Base-by-base conservation (phyloP, 768 basidiomycete genomes). In the Boletus subparvulus region DNA sequence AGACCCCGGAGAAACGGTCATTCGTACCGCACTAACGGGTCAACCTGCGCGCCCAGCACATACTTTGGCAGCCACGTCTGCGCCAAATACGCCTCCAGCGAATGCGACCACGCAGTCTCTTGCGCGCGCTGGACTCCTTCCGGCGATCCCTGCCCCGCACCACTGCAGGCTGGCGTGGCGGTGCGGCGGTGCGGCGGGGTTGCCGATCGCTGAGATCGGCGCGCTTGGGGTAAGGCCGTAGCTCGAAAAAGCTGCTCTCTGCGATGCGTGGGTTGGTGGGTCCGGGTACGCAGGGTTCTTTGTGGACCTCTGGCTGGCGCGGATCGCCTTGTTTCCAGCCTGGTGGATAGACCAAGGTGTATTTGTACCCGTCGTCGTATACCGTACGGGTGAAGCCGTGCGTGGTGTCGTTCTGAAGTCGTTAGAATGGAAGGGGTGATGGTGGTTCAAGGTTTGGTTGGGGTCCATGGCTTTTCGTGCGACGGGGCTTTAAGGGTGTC, bases 1-100 rank as follows among this genome's bases (percentile, higher is more conserved):
- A 63, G 55, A 5, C 4, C 44, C 1, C 16, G 50, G 35, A 59
- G 26, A 37, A 17, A 19, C 37, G 51, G 58, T 62, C 62, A 64
- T 13, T 50, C 41, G 30, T 49, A 43, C 42, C 55, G 37, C 17
- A 44, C 24, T 3, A 24, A 36, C 16, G 5, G 14, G 36, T 60
- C 36, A 39, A 60, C 40, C 36, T 43, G 49, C 8, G 42, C 7
- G 17, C 28, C 57, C 13, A 64, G 19, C 11, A 14, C n/a, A 30
- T 61, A 64, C 17, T 19, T 16, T 6, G 59, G 55, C 37, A 64
- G 8, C 63, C 62, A 64, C n/a, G 28, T 24, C 26, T 47, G 47
- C 3, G 19, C 43, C n/a, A 64, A 36, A 47, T 58, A 64, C 16
- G 24, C 2, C 43, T 33, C 33, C 36, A 61, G 47, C 12, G 55